These are phyloP conservation scores for Brasenia schreberi DNA, from an alignment of 164 flowering plant genomes.

Conservation along the genomic window DNA sequence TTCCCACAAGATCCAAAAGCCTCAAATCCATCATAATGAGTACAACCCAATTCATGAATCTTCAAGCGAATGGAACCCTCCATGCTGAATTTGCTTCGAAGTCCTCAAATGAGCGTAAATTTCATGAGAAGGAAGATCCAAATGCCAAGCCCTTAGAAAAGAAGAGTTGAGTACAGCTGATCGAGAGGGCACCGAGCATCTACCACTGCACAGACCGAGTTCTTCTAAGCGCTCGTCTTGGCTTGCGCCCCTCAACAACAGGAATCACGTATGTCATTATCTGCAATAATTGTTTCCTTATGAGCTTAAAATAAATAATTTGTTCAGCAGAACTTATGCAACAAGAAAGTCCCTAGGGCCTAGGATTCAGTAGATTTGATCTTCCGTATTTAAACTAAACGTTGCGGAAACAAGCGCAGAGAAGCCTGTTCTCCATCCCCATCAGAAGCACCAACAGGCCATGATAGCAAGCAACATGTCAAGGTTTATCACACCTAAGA, in stretches of 20 bases:
- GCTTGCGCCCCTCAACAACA: slow-evolving; percentile 23
- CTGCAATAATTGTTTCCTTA: slow-evolving; percentile 11
- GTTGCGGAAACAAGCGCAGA: neutral
- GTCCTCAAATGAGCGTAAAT: neutral
- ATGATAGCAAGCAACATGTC: no score
- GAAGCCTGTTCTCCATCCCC: no score
- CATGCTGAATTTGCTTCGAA: neutral
- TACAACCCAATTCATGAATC: neutral
- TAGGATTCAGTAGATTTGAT: neutral
- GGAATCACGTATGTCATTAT: slow-evolving; percentile 37
- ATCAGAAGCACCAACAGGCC: no score
- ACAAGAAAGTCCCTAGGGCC: neutral
- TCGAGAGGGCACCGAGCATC: neutral
- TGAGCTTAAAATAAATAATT: no score
- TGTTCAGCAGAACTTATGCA: neutral
- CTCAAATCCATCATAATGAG: neutral
- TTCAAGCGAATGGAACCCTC: neutral
- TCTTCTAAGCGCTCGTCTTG: slow-evolving; percentile 29
- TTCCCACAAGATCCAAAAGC: neutral
- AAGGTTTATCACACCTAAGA: no score
- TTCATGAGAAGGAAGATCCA: neutral
- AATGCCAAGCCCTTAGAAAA: neutral
- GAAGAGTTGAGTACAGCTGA: neutral
- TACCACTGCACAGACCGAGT: slow-evolving; percentile 33
- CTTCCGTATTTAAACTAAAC: neutral